These are phyloP conservation scores for Microcera coccophila DNA, from an alignment of 2,329 filamentous ascomycete genomes.

Conservation along the genomic window DNA sequence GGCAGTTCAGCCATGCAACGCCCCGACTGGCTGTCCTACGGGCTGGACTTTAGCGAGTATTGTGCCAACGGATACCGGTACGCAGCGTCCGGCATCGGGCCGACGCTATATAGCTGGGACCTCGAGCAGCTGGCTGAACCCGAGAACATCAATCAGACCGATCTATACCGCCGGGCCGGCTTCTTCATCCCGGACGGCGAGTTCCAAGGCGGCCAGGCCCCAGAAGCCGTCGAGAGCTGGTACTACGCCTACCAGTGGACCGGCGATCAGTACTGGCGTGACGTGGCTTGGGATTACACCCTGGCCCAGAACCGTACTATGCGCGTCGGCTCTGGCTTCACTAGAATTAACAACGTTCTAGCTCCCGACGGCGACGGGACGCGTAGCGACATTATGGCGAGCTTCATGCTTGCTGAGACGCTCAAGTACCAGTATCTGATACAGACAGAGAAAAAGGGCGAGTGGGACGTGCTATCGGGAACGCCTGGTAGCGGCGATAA, in stretches of 20 bases:
- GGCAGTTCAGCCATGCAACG: no score
- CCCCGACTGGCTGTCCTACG: slow-evolving; percentile 43
- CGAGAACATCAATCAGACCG: slow-evolving; percentile 17
- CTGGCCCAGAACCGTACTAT: no score
- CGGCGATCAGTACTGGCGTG: slow-evolving; percentile 59
- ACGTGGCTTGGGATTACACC: slow-evolving; percentile 69
- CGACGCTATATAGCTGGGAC: slow-evolving; percentile 9
- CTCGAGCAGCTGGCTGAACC: slow-evolving; percentile 33
- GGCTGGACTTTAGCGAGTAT: slow-evolving; percentile 45
- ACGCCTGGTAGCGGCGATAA: slow-evolving; percentile 52
- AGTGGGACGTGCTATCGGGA: slow-evolving; percentile 8
- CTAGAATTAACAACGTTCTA: no score
- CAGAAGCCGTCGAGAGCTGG: slow-evolving; percentile 78
- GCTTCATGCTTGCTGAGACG: slow-evolving; percentile 80
- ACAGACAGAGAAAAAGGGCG: slow-evolving; percentile 50
- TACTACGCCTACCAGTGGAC: slow-evolving; percentile 73
- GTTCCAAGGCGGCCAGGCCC: slow-evolving; percentile 43
- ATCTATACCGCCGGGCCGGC: no score
- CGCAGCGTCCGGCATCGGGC: slow-evolving; percentile 48
- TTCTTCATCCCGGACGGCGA: no score
- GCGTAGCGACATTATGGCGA: slow-evolving; percentile 59
- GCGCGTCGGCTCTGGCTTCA: no score
- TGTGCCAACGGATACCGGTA: slow-evolving; percentile 54
- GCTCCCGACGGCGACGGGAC: slow-evolving; percentile 56
- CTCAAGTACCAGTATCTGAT: slow-evolving; percentile 77